A percentile compares a stretch with the other conserved stretches of the same genome.
phyloP scores from a whole-genome alignment of 129 eudicot genomes.

The Flaveria bidentis region DNA sequence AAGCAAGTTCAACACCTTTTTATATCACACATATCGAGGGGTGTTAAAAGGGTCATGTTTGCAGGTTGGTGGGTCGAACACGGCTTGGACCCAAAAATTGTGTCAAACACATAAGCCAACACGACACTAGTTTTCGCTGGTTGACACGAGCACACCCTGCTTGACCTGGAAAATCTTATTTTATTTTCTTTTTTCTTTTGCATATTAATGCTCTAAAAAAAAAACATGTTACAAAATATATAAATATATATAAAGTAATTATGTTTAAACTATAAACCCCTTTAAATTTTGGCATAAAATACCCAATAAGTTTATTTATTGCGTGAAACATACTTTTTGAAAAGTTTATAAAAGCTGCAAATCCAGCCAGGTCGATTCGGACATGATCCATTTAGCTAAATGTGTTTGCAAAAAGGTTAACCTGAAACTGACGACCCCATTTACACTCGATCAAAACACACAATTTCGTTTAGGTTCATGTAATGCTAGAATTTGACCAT shows the following conservation, averaged over 20 bases:
- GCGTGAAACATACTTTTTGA: neutral
- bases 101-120: neutral
- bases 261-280: neutral
- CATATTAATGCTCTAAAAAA: neutral
- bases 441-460: neutral
- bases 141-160: neutral
- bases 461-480: neutral
- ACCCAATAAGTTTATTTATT: neutral
- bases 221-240: no score
- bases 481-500: neutral
- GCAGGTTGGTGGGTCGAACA: neutral
- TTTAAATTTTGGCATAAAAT: neutral
- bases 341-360: no score
- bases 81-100: neutral
- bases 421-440: neutral
- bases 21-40: neutral
- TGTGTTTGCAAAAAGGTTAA: neutral
- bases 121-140: neutral
- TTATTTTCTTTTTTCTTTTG: neutral
- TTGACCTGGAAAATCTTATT: neutral
- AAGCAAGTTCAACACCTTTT: slow-evolving; percentile 45
- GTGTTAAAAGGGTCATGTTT: neutral
- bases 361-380: neutral
- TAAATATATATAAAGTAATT: neutral
- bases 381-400: neutral